Conservation (phyloP, 176 grass and related monocot species). For the Oryza coarctata region DNA sequence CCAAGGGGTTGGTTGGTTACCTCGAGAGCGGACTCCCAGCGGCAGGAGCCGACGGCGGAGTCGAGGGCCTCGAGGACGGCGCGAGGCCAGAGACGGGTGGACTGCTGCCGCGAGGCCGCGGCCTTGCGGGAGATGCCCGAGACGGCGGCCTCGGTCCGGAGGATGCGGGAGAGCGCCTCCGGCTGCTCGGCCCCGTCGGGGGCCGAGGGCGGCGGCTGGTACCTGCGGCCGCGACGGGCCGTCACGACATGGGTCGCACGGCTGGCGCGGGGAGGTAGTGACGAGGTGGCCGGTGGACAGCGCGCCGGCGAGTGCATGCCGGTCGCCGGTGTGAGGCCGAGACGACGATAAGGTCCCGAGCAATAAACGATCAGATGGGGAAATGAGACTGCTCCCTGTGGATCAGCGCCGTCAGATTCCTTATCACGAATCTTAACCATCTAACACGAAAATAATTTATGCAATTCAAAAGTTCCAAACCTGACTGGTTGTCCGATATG, state of each 20-base stretch:
- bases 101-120: constrained; percentile 36
- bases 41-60: constrained; percentile 46
- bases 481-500: too few species aligned
- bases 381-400: too few species aligned
- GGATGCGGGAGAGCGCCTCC: constrained; percentile 56
- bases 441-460: background rate
- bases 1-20: background rate
- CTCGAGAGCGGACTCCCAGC: constrained; percentile 79
- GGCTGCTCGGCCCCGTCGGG: constrained; percentile 13
- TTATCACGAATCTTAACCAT: background rate
- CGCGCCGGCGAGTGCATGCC: constrained; percentile 22
- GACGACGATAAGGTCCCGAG: constrained; percentile 32
- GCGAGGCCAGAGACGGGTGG: constrained; percentile 59
- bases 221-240: constrained; percentile 19
- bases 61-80: constrained; percentile 84
- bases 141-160: constrained; percentile 69
- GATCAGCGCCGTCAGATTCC: too few species aligned
- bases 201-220: background rate
- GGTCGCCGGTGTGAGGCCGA: background rate
- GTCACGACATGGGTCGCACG: background rate
- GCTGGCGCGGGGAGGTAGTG: background rate
- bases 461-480: too few species aligned
- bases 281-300: constrained; percentile 7
- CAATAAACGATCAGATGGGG: too few species aligned
- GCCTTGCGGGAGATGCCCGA: constrained; percentile 65